Evolutionary conservation across 495 filamentous ascomycete species (phyloP), one percentile per base, ranked within the genome.

Genomic region (Poronia punctata): DNA sequence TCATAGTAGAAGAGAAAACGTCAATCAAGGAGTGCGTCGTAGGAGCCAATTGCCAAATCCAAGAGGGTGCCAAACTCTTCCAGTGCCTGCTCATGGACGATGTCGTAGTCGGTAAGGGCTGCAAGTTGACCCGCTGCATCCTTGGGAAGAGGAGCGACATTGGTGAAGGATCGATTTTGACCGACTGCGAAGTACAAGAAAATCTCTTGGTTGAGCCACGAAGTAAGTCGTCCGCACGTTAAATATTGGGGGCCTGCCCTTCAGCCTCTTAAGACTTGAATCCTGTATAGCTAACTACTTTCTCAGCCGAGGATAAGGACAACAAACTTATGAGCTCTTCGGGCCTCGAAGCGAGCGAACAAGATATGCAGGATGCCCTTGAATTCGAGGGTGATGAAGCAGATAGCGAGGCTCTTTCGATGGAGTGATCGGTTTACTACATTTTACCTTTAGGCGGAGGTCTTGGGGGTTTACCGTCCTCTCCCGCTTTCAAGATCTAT

Each of bases 61-160:
- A 77, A 39, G 75, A 75, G 45, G 86, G 86, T 22, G 88, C 80
- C n/a, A 78, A 83, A 44, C 56, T 98, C 35, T 76, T 74, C 26
- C 74, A 86, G 37, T 96, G 90, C 60, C 57, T 97, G 20, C 60
- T 98, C 21, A 93, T 98, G 85, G 88, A 95, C 40, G 86, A 86
- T 7, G 88, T 82, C 3, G 78, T 83, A 3, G 77, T 98, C 4
- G 88, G 80, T 5, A 79, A 82, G 50, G 77, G 82, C 15, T 83
- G 77, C 46, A 79, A 80, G 53, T 60, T 97, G 32, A 88, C 80
- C 6, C 85, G 84, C 2, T 94, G 86, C 50, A 78, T 95, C 17
- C 54, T 97, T 7, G 92, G 93, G 1, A 75, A 79, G 35, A 64
- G 84, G 33, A 78, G 75, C 34, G 79, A 78, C 52, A 74, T 97